Evolutionary conservation across 495 filamentous ascomycete species (phyloP).

Genomic region (Trichodelitschia bisporula): DNA sequence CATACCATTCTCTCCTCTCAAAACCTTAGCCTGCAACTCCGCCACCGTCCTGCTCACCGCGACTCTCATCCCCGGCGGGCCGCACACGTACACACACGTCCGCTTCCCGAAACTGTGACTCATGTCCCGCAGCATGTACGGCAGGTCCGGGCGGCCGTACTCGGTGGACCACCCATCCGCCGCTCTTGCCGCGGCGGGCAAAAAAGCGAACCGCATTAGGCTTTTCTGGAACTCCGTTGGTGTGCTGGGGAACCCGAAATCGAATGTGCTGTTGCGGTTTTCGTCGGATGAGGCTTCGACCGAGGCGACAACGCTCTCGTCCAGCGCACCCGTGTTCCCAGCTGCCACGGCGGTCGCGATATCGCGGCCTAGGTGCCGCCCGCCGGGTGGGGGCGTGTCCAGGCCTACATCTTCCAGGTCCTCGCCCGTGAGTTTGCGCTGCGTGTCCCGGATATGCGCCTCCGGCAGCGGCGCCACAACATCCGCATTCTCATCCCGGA

Average conservation of each 20-base stretch:
- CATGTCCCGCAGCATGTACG: constrained; percentile 58
- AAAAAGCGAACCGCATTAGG: constrained; percentile 68
- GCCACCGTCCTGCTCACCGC: constrained; percentile 72
- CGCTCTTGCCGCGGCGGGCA: constrained; percentile 33
- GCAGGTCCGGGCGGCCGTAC: constrained; percentile 75
- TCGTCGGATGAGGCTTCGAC: constrained; percentile 15
- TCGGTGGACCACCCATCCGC: constrained; percentile 74
- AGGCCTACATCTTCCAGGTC: constrained; percentile 1
- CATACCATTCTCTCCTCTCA: constrained; percentile 42
- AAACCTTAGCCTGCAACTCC: constrained; percentile 55
- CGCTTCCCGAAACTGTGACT: constrained; percentile 56
- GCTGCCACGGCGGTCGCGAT: constrained; percentile 14
- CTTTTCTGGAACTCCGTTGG: constrained; percentile 60
- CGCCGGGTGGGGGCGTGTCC: neutral
- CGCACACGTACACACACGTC: constrained; percentile 86
- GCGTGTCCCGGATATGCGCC: constrained; percentile 15
- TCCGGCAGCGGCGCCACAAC: constrained; percentile 55
- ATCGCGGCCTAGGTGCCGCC: constrained; percentile 3
- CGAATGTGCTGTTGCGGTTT: constrained; percentile 22
- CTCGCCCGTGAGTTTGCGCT: constrained; percentile 1
- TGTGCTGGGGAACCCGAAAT: constrained; percentile 53
- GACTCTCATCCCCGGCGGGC: constrained; percentile 63
- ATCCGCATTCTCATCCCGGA: constrained; percentile 71
- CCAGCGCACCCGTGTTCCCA: constrained; percentile 8
- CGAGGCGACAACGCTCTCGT: constrained; percentile 3